A percentile compares a stretch with the other conserved stretches of the same genome.
These are phyloP conservation scores for Dryas drummondii DNA, from an alignment of 306 rosid genomes.

Conservation along the genomic window DNA sequence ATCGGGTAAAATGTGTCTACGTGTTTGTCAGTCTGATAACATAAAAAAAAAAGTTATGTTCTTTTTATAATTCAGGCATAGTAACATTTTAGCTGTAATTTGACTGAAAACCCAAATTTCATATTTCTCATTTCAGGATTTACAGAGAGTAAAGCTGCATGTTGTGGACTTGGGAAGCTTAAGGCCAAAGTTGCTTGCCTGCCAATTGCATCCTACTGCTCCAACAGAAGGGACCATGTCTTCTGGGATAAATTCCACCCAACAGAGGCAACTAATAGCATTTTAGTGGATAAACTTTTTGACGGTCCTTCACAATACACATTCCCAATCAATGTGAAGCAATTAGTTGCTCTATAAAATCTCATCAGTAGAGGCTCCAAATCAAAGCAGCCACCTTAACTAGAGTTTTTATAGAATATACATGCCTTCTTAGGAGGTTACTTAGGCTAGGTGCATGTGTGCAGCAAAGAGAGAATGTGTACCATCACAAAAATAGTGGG, in stretches of 20 bases:
- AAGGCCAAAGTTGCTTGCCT: slow-evolving; percentile 47
- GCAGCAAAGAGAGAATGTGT: neutral
- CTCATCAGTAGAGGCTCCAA: too few species aligned
- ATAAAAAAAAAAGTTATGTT: too few species aligned
- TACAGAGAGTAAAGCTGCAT: slow-evolving; percentile 54
- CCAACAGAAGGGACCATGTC: slow-evolving; percentile 58
- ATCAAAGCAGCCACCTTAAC: neutral
- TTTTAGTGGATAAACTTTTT: slow-evolving; percentile 44
- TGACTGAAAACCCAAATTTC: neutral
- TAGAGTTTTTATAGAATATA: neutral
- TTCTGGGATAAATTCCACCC: slow-evolving; percentile 89
- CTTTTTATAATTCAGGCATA: too few species aligned
- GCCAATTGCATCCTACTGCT: slow-evolving; percentile 44
- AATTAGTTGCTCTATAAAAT: slow-evolving; percentile 47
- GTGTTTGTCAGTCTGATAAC: too few species aligned
- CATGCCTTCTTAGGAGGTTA: neutral
- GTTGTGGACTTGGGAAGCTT: slow-evolving; percentile 71
- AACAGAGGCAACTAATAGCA: slow-evolving; percentile 47
- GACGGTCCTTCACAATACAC: slow-evolving; percentile 48
- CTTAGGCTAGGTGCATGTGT: neutral
- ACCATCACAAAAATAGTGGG: neutral
- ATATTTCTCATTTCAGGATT: slow-evolving; percentile 46
- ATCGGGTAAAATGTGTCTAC: too few species aligned
- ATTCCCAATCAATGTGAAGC: slow-evolving; percentile 50
- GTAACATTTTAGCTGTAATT: neutral